Conservation (phyloP, 2,329 filamentous ascomycete species). For the Alternaria longipes region DNA sequence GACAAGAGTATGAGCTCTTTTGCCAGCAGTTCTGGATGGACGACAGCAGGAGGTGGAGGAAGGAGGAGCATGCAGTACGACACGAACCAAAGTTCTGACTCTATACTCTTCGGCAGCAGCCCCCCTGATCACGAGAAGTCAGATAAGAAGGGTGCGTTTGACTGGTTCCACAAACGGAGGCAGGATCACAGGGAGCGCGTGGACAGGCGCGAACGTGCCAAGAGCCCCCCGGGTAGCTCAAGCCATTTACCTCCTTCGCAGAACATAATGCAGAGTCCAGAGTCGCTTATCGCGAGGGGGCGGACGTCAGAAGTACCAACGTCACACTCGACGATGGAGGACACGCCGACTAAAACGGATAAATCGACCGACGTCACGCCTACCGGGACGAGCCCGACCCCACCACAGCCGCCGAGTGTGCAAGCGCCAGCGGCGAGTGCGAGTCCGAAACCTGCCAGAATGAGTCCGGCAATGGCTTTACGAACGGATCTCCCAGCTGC, state of each 20-base stretch:
- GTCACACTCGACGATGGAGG: slow-evolving; percentile 18
- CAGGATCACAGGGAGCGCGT: slow-evolving; percentile 66
- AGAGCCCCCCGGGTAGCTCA: slow-evolving; percentile 58
- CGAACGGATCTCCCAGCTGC: slow-evolving; percentile 22
- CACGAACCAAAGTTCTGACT: slow-evolving; percentile 40
- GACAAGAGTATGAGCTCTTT: slow-evolving; percentile 54
- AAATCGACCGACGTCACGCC: slow-evolving; percentile 34
- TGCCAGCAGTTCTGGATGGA: slow-evolving; percentile 44
- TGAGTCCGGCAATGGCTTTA: slow-evolving; percentile 7
- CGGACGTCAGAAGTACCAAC: slow-evolving; percentile 41
- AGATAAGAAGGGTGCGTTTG: slow-evolving; percentile 68
- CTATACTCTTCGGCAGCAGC: slow-evolving; percentile 45
- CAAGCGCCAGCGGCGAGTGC: neutral
- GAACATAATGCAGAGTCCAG: slow-evolving; percentile 31
- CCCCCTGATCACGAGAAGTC: slow-evolving; percentile 49
- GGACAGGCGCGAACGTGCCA: slow-evolving; percentile 62
- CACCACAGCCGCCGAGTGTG: neutral
- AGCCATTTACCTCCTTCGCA: slow-evolving; percentile 32
- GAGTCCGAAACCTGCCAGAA: neutral
- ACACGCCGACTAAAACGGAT: slow-evolving; percentile 17
- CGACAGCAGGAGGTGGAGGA: slow-evolving; percentile 22
- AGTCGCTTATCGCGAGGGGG: slow-evolving; percentile 29
- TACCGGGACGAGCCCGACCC: slow-evolving; percentile 25
- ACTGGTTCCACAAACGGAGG: slow-evolving; percentile 72
- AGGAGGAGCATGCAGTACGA: slow-evolving; percentile 48